Evolutionary conservation across 176 grass and related monocot species (phyloP), one percentile per base, ranked within the genome.

Genomic region (Musa beccarii): DNA sequence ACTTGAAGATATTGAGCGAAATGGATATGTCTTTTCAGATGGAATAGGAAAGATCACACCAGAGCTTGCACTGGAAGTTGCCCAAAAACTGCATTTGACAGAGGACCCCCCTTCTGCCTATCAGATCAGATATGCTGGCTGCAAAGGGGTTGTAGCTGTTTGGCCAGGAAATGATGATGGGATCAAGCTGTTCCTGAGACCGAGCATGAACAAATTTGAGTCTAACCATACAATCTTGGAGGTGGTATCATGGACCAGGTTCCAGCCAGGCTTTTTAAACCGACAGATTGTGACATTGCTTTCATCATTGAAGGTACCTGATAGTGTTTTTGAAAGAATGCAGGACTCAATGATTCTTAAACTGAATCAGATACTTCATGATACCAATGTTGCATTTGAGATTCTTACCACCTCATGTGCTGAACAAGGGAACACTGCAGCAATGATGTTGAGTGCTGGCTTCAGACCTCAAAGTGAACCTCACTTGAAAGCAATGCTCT

Each of bases 111-210:
- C 93, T 81, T 96, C 93, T 22, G 93, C 93, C 67, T 96, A 90
- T 65, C 93, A 96, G 81, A 96, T 96, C 43, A 86, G 89, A 43
- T 92, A 87, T 81, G 93, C 87, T 21, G 93, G 93, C 43, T 92
- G 74, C 75, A 96, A 96, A 75, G 93, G 93, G 54, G 89, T 96
- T 66, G 76, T 96, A 76, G 87, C 87, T 77, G 79, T 88, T 25
- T 92, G 93, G 93, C 79, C 57, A 16, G 79, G 79, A 84, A 14
- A 84, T 71, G 78, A 70, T 67, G 80, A 87, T 78, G 78, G 83
- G 66, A 74, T 78, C 53, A 78, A 78, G 19, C 75, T 96, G 69
- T 90, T 73, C 25, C 55, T 96, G 29, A 92, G 93, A 81, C 79
- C 79, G 26, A 96, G 89, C 74, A 96, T 96, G 93, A 74, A 66